Evolutionary conservation across 768 basidiomycete genomes (phyloP).

Genomic region (Suillus sp.): DNA sequence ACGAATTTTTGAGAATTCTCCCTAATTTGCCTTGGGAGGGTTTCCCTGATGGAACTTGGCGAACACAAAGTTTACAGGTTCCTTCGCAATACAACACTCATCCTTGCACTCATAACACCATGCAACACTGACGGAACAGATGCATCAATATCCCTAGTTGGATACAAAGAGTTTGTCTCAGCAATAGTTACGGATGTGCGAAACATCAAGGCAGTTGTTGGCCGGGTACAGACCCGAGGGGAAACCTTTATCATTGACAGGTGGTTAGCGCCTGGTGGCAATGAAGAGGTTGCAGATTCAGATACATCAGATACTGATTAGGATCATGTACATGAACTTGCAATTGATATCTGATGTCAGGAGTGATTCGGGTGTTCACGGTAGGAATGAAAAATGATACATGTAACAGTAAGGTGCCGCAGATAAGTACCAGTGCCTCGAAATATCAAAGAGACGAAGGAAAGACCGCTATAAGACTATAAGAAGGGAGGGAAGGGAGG

Average conservation of each 20-base stretch:
- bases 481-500: too few species aligned
- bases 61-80: neutral
- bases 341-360: too few species aligned
- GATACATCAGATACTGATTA: neutral
- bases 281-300: neutral
- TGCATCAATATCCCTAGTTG: conserved; percentile 11
- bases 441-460: too few species aligned
- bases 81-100: conserved; percentile 5
- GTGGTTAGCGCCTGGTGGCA: conserved; percentile 1
- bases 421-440: too few species aligned
- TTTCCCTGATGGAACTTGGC: conserved; percentile 7
- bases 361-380: too few species aligned
- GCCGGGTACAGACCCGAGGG: conserved; percentile 12
- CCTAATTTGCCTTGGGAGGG: too few species aligned
- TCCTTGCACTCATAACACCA: neutral
- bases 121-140: conserved; percentile 13
- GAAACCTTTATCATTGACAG: neutral
- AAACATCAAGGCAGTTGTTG: conserved; percentile 17
- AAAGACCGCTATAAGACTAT: too few species aligned
- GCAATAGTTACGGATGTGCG: conserved; percentile 18
- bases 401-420: too few species aligned
- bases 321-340: neutral
- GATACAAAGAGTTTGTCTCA: conserved; percentile 1
- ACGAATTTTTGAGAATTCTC: too few species aligned
- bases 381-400: too few species aligned